These are phyloP conservation scores for Fusarium xylarioides DNA, from an alignment of 2,329 filamentous ascomycete genomes.

Conservation along the genomic window DNA sequence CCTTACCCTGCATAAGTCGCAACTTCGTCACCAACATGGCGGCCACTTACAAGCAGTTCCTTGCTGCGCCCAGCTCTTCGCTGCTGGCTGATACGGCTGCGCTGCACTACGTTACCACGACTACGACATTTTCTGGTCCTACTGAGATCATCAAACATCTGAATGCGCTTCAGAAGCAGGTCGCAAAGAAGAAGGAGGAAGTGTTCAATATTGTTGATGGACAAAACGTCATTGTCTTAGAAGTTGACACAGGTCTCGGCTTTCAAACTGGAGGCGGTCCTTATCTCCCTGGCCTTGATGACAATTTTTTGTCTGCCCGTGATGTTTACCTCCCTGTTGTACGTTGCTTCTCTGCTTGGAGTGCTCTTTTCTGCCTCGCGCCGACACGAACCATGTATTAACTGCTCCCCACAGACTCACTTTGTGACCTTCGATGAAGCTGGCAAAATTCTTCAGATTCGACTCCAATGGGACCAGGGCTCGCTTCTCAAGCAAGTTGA, in stretches of 20 bases:
- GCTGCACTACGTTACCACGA: constrained; percentile 89
- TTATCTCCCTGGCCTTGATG: constrained; percentile 88
- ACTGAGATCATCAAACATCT: constrained; percentile 87
- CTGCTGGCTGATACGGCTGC: constrained; percentile 72
- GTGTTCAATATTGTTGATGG: constrained; percentile 79
- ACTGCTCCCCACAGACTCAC: constrained; percentile 70
- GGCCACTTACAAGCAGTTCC: constrained; percentile 74
- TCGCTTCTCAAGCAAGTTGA: constrained; percentile 92
- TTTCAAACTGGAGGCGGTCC: constrained; percentile 83
- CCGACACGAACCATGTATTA: constrained; percentile 1
- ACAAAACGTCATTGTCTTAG: constrained; percentile 76
- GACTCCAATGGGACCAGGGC: constrained; percentile 94
- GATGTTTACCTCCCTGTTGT: constrained; percentile 84
- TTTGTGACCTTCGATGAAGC: constrained; percentile 83
- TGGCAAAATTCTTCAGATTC: constrained; percentile 85
- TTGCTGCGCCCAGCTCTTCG: constrained; percentile 71
- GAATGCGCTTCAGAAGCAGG: constrained; percentile 71
- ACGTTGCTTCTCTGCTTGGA: constrained; percentile 51
- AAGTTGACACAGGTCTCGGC: constrained; percentile 84
- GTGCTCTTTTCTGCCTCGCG: not conserved
- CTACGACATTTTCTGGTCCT: constrained; percentile 75
- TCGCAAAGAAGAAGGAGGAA: constrained; percentile 85
- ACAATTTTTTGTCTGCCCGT: constrained; percentile 91
- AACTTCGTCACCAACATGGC: constrained; percentile 48
- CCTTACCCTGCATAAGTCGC: constrained; percentile 23